Base-by-base conservation (phyloP, 2,329 filamentous ascomycete genomes). In the Clonostachys solani region DNA sequence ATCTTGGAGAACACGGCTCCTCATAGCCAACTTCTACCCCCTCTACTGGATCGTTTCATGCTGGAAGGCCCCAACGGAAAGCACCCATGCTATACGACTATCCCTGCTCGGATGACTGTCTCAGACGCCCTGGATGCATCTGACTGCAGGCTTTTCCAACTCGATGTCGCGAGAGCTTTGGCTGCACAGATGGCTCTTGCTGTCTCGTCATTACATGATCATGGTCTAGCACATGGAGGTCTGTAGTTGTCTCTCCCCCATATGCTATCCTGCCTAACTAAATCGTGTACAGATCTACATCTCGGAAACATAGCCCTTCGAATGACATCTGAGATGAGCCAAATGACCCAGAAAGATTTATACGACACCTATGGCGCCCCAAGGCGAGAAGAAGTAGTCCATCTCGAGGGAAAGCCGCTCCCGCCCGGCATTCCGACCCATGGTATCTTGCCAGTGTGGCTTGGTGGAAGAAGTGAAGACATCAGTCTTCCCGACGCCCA, bases 221-320 rank as follows among this genome's bases (percentile, higher is more conserved):
- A 50, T 15, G 60, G 62, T 12, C 57, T 57, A 40, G 60, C 61
- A 35, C 64, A 70, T 50, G 63, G 64, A 42, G 54, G 57, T 60
- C 15, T n/a, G 36, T 38, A 3, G 3, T 5, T 8, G 8, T 18
- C 36, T 51, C 12, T 38, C 29, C 19, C n/a, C 8, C 15, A 13
- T 3, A 15, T 18, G 12, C 5, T 38, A 8, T 38, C 15, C 6
- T 38, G 15, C 7, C 17, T n/a, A 6, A 38, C 36, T 38, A 18
- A 42, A 7, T 23, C 6, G 33, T 23, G 5, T 29, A 18, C 42
- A 59, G 65, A 60, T 47, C 52, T 69, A 43, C 60, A 68, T 47
- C 40, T 57, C 10, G 61, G 60, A n/a, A 69, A 67, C 48, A 44
- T 65, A 13, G 58, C 68, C 29, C 55, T 70, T 35, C 55, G 33